phyloP scores from a whole-genome alignment of 2,329 filamentous ascomycete species.

The Nakataea oryzae region DNA sequence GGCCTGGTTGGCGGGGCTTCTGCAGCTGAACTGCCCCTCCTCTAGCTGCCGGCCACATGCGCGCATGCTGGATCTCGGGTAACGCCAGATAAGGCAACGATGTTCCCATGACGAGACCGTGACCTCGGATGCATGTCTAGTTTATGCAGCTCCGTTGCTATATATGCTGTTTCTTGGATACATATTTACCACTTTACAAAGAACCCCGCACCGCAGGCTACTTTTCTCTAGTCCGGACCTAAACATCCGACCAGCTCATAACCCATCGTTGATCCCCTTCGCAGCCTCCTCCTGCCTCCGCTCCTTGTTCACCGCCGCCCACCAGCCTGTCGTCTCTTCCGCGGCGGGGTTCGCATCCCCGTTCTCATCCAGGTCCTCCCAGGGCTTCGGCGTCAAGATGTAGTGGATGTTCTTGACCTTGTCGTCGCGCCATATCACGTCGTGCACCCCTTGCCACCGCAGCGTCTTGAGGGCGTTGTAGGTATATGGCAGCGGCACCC shows the following conservation, averaged over 20 bases:
- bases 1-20: not conserved
- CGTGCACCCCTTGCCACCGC: conserved; percentile 36
- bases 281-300: conserved; percentile 10
- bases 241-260: conserved; percentile 2
- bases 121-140: not conserved
- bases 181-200: no score
- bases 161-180: no score
- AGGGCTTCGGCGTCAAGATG: conserved; percentile 49
- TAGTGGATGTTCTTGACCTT: conserved; percentile 52
- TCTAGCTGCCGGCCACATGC: not conserved
- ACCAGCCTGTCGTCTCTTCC: conserved; percentile 44
- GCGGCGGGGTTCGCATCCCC: conserved; percentile 29
- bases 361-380: conserved; percentile 38
- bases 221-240: not conserved
- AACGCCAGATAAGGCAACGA: not conserved
- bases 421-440: conserved; percentile 45
- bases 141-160: not conserved
- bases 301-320: conserved; percentile 37
- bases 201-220: no score
- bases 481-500: conserved; percentile 47
- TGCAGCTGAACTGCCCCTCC: not conserved
- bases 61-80: not conserved
- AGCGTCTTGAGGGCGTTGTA: conserved; percentile 56
- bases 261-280: conserved; percentile 9
- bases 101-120: not conserved